These are phyloP conservation scores for Incumbomyces delicatus DNA, from an alignment of 2,329 filamentous ascomycete species.

Conservation along the genomic window DNA sequence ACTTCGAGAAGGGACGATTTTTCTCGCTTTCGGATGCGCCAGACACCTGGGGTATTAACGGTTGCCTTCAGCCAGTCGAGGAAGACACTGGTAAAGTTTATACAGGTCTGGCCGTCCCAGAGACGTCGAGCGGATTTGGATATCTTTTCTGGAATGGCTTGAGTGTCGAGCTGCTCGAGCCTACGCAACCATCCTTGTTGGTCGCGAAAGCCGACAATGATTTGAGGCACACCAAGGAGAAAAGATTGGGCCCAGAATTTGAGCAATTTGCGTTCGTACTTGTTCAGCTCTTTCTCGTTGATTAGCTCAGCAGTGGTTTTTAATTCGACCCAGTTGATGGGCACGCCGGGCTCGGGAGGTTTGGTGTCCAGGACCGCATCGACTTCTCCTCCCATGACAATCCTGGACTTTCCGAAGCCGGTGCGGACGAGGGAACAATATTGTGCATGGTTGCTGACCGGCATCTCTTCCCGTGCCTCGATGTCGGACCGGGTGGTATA, in stretches of 20 bases:
- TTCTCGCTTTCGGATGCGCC: constrained; percentile 62
- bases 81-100: constrained; percentile 75
- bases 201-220: constrained; percentile 80
- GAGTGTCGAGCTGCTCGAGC: constrained; percentile 71
- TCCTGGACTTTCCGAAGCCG: constrained; percentile 62
- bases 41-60: constrained; percentile 61
- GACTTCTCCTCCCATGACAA: constrained; percentile 87
- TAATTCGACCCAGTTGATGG: constrained; percentile 86
- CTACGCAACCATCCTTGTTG: constrained; percentile 60
- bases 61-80: constrained; percentile 59
- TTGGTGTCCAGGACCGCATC: constrained; percentile 90
- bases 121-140: constrained; percentile 53
- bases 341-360: constrained; percentile 52
- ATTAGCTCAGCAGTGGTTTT: constrained; percentile 75
- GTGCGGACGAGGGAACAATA: constrained; percentile 93
- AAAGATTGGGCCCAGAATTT: constrained; percentile 98
- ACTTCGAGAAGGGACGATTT: constrained; percentile 60
- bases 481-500: constrained; percentile 66
- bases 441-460: constrained; percentile 83
- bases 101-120: constrained; percentile 91
- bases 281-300: constrained; percentile 57
- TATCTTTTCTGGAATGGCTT: constrained; percentile 65
- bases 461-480: constrained; percentile 58
- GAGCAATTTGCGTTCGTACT: constrained; percentile 80
- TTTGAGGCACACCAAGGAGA: constrained; percentile 80